Evolutionary conservation across 2,329 filamentous ascomycete genomes (phyloP), one percentile per base, ranked within the genome.

Genomic region (Talaromyces sp.): DNA sequence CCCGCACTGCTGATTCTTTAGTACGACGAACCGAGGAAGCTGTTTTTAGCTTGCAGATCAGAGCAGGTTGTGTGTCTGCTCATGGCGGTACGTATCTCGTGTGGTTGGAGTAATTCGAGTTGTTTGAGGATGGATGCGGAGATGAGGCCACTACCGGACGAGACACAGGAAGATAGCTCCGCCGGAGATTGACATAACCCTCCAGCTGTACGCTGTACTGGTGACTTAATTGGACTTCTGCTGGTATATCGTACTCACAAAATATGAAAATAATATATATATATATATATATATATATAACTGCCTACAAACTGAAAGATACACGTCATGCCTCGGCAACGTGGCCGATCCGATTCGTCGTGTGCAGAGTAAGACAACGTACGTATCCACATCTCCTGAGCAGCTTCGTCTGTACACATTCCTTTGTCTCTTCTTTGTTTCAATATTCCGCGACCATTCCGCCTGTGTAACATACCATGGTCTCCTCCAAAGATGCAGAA

Each of bases 401-500:
- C n/a, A 56, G 49, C 61, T 43, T 47, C 39, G 49, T 19, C 41
- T 50, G 35, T 33, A 19, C 37, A 37, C 27, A 13, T 13, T 13
- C 11, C 10, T 22, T 15, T 52, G 9, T 50, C 31, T 49, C 3
- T 3, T 35, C 27, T 52, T 35, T 61, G 47, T 9, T 13, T 27
- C 17, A 17, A 17, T 19, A 27, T 50, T 6, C 45, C 45, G 27
- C 37, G 7, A 8, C 5, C 39, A 11, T 22, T 22, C 52, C 11
- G 7, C 13, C 19, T 8, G 54, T 58, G 54, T 27, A 19, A 54
- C 33, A 64, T 27, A 52, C 56, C 35, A 78, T 78, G 76, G 71
- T 77, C 64, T 74, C 74, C 47, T 67, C 70, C 64, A 70, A 70
- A 63, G 75, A 76, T 37, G 71, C 68, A 61, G 69, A 78, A 39